Percentiles rank a stretch among this genome's conserved stretches.
Conservation (phyloP, 1,139 yeast species). For the Geotrichum restrictum region DNA sequence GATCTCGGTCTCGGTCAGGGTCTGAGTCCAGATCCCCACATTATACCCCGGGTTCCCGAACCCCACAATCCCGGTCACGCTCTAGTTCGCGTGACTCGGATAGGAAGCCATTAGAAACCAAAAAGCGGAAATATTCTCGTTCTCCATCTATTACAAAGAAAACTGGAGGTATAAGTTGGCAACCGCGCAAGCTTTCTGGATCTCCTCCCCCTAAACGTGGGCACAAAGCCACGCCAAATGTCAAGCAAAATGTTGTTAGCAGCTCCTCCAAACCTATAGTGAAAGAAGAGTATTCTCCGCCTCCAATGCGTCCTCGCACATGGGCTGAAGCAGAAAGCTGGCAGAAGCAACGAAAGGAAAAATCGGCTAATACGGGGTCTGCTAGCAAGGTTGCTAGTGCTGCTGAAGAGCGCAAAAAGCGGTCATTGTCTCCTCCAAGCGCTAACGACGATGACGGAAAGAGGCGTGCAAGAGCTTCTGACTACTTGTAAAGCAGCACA, state of each 20-base stretch:
- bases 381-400: background rate
- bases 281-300: conserved; percentile 18
- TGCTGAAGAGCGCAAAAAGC: conserved; percentile 12
- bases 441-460: conserved; percentile 7
- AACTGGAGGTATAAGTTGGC: background rate
- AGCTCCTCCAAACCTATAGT: background rate
- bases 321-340: conserved; percentile 4
- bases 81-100: conserved; percentile 1
- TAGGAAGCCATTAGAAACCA: background rate
- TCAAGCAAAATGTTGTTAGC: no score
- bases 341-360: background rate
- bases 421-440: conserved; percentile 3
- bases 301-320: conserved; percentile 21
- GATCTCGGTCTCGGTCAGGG: conserved; percentile 29
- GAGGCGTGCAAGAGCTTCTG: conserved; percentile 17
- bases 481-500: conserved; percentile 10
- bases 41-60: no score
- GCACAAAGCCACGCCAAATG: background rate
- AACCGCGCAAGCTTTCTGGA: conserved; percentile 7
- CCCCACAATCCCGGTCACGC: conserved; percentile 7
- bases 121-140: conserved; percentile 5
- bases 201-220: conserved; percentile 6
- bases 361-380: background rate
- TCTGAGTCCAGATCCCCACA: conserved; percentile 21
- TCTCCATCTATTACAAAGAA: background rate